Base-by-base conservation (phyloP, 352 stramenopile species). In the Pythium myriotylum region DNA sequence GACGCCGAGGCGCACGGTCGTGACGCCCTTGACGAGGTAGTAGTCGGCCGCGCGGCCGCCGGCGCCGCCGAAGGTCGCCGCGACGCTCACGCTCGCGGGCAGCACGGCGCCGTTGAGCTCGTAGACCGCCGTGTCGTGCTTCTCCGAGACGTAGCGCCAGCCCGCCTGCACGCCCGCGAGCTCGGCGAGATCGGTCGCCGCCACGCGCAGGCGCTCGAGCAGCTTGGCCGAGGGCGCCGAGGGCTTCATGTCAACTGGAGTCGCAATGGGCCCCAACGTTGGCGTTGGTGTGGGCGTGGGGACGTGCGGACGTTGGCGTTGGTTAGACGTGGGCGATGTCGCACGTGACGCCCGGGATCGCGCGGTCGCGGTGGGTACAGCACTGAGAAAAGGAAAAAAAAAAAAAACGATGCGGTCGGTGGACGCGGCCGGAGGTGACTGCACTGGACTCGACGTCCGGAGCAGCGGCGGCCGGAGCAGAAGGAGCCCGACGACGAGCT, bases 11-110 rank as follows among this genome's bases (percentile, higher is more conserved):
- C 81, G 62, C 4, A 88, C 67, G 1, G 79, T 88, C 2, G 79
- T 87, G 20, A 88, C 79, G 19, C 67, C 79, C 32, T 82, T 73
- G 24, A 89, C 76, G n/a, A 89, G 41, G 55, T 88, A 88, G 52
- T 83, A 91, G 51, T 88, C 81, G 39, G 76, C 74, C 39, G 77
- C 71, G 35, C 84, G 68, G 20, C 75, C 73, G 40, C 77, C 75
- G 9, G 73, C 73, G 40, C 65, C 66, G 35, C 62, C 62, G 32
- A 69, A 64, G 4, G 54, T 42, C 20, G 62, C 39, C 12, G 62
- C 54, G 19, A 64, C 54, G 7, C 54, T 43, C 0, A 59, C 48
- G 5, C 62, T 70, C 5, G 58, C 16, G 8, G 81, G 81, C 33
- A 90, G 59, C 26, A 77, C 77, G 2, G 70, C 58, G 45, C 81